Evolutionary conservation across 1,284 basidiomycete genomes (phyloP).

Genomic region (Cryptococcus maquisensis): DNA sequence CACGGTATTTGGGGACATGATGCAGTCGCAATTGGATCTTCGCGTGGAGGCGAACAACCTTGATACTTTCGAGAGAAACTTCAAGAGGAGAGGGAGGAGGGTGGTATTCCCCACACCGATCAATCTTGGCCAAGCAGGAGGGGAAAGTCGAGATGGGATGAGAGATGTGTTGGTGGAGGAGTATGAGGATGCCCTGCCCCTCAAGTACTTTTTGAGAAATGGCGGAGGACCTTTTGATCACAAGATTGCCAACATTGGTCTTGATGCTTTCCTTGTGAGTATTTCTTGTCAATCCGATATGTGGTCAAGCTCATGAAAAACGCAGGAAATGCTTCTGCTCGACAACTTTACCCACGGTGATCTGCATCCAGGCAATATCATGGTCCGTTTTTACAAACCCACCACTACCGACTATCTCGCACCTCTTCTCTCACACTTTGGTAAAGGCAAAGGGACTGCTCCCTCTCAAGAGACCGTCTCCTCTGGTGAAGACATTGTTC

Average conservation of each 20-base stretch:
- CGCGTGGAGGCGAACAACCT: slow-evolving; percentile 88
- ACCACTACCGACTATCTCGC: slow-evolving; percentile 58
- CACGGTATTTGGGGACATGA: slow-evolving; percentile 91
- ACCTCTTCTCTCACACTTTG: slow-evolving; percentile 40
- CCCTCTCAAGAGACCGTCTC: slow-evolving; percentile 7
- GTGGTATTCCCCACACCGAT: slow-evolving; percentile 89
- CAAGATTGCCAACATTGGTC: slow-evolving; percentile 82
- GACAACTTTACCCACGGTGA: slow-evolving; percentile 99
- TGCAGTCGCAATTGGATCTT: slow-evolving; percentile 91
- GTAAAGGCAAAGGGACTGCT: slow-evolving; percentile 16
- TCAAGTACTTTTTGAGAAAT: slow-evolving; percentile 81
- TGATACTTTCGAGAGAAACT: slow-evolving; percentile 79
- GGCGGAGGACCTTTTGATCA: slow-evolving; percentile 89
- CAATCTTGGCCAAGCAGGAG: slow-evolving; percentile 23
- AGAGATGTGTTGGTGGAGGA: slow-evolving; percentile 85
- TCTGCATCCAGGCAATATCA: slow-evolving; percentile 79
- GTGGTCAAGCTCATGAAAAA: neutral
- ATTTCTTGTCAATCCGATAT: neutral
- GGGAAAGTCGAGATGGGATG: slow-evolving; percentile 18
- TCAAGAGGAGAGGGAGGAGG: slow-evolving; percentile 66
- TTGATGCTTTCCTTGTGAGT: slow-evolving; percentile 89
- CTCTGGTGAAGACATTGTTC: slow-evolving; percentile 57
- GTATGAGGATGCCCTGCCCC: slow-evolving; percentile 84
- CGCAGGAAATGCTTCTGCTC: slow-evolving; percentile 90
- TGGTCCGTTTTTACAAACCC: slow-evolving; percentile 91